Base-by-base conservation (phyloP, 1,284 basidiomycete species). In the Cryptococcus sp. region DNA sequence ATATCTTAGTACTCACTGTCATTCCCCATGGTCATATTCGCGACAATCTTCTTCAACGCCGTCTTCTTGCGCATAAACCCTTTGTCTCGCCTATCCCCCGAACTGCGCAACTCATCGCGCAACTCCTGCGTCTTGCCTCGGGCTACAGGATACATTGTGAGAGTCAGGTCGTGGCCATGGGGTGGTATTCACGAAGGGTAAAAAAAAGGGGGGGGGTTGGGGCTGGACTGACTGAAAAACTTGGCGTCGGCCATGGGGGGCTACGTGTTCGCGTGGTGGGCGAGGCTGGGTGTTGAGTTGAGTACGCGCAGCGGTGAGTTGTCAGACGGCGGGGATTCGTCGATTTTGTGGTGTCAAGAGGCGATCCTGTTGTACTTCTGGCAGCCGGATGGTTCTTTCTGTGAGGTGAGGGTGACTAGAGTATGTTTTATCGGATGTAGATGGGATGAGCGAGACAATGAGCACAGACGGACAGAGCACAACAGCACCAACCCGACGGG, bases 21-120 rank as follows among this genome's bases (percentile, higher is more conserved):
- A 83, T 95, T 96, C 55, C 91, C 91, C 70, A 96, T 90, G 1
- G 91, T 95, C 92, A 95, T 95, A 64, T 91, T 92, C 46, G 92
- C 92, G 68, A 95, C 91, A 64, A 97, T 88, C 81, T 94, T 94
- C 83, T 97, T 97, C 69, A 97, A 79, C 21, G 89, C 88, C 0
- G 84, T 91, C 83, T 92, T 95, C 65, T 91, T 84, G 78, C 91
- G 91, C 64, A 84, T 79, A 65, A 84, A 96, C 68, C 92, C 93
- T 82, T 96, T 97, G 82, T 97, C 93, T 78, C 92, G 92, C 61
- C 86, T 82, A 63, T 79, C 78, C 72, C 91, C 89, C 7, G 91
- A 87, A 55, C 88, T 87, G 73, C 91, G 89, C 47, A 97, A 82
- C 77, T 96, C 93, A 61, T 87, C 73, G 43, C 78, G 69, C 20